Conservation (phyloP, 345 rosid species). For the Excoecaria agallocha region DNA sequence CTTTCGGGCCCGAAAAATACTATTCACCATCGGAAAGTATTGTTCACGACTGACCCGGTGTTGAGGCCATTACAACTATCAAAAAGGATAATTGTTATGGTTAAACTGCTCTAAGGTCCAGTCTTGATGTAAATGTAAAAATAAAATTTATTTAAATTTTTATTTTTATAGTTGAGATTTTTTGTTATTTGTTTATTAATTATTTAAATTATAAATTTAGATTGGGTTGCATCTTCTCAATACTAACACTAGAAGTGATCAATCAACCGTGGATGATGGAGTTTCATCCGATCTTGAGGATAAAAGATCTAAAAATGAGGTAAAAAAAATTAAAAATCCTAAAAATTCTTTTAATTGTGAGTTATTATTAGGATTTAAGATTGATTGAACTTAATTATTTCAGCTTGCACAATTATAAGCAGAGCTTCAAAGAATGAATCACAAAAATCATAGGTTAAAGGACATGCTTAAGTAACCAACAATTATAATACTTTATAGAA, state of each 20-base stretch:
- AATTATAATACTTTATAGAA: constrained; percentile 62
- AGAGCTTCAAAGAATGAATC: constrained; percentile 63
- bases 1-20: too few species aligned
- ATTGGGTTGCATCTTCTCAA: constrained; percentile 78
- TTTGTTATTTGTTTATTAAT: not conserved
- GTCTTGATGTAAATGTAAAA: constrained; percentile 62
- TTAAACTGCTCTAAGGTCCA: constrained; percentile 24
- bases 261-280: constrained; percentile 77
- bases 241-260: constrained; percentile 66
- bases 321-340: constrained; percentile 13
- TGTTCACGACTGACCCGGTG: too few species aligned
- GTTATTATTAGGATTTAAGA: too few species aligned
- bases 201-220: constrained; percentile 28
- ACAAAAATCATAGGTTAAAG: constrained; percentile 66
- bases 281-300: constrained; percentile 59
- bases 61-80: too few species aligned
- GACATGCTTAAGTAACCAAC: constrained; percentile 78
- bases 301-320: constrained; percentile 58
- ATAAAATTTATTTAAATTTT: not conserved
- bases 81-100: constrained; percentile 47
- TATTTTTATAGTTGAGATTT: not conserved
- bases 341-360: too few species aligned
- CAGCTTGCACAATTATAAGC: constrained; percentile 59
- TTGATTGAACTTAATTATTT: not conserved
- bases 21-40: too few species aligned